Evolutionary conservation across 2,329 filamentous ascomycete genomes (phyloP), one percentile per base, ranked within the genome.

Genomic region (Didymella keratinophila): DNA sequence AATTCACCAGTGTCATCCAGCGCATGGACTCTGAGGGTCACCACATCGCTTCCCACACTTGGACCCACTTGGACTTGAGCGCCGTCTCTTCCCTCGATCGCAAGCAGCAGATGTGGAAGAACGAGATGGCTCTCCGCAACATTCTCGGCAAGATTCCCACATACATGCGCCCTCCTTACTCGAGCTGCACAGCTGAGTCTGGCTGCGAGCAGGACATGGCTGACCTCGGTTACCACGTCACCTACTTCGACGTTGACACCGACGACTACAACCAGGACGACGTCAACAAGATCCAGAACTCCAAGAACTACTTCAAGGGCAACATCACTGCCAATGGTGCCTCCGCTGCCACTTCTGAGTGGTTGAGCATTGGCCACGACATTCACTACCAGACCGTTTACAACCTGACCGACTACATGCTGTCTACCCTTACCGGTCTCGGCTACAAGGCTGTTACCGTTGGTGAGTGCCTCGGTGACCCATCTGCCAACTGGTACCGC

Each of bases 161-260:
- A 23, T 86, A 86, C 69, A 82, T 84, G 79, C 77, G 77, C 11
- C 80, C 79, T 16, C 80, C 80, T 8, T 81, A 80, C 67, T 79
- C 76, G 76, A 80, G 80, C 69, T 83, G 81, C 69, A 77, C 76
- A 36, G 66, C 70, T 36, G 68, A 63, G 27, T 76, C 74, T 16
- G 78, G 77, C 23, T 82, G 80, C 65, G 72, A 78, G 67, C 56
- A 69, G 20, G 71, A 76, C 49, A 69, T 80, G 70, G 71, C 77
- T 36, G 71, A 70, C 44, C 71, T 87, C 48, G 83, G 83, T 55
- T 87, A 87, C 78, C 85, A 86, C 68, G 81, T 87, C 67, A 83
- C 85, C 66, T 87, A 85, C 66, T 80, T 87, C 67, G 83, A 88
- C 61, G 77, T 88, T 47, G 86, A 89, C 69, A 82, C 85, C 1